Evolutionary conservation across 2,329 filamentous ascomycete genomes (phyloP).

Genomic region (Diaporthe amygdali): DNA sequence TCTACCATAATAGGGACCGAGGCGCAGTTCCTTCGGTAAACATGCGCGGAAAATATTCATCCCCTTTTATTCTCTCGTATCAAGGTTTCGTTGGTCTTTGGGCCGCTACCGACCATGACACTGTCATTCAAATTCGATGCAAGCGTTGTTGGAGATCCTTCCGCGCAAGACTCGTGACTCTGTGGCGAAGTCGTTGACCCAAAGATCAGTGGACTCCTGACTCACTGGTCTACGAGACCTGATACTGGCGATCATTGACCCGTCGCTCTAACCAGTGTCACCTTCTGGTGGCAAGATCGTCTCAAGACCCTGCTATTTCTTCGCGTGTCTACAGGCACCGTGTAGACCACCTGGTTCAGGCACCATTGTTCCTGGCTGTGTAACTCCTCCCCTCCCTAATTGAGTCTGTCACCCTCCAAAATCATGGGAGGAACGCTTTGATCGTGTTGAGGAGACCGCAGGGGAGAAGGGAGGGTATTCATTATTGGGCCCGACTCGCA

Average conservation of each 20-base stretch:
- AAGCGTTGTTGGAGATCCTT: background rate
- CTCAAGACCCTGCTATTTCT: background rate
- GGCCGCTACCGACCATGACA: background rate
- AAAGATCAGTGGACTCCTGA: background rate
- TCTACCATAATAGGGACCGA: background rate
- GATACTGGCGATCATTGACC: background rate
- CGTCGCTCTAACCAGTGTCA: background rate
- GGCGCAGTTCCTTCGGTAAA: background rate
- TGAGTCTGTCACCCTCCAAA: background rate
- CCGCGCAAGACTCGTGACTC: background rate
- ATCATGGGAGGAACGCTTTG: background rate
- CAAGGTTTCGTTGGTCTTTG: background rate
- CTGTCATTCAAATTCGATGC: background rate
- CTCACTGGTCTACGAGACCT: background rate
- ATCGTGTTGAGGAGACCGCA: background rate
- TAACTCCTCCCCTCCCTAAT: too few species aligned
- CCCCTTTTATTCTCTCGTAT: background rate
- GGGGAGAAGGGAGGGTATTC: background rate
- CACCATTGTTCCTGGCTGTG: background rate
- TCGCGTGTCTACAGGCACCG: background rate
- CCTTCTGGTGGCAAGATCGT: background rate
- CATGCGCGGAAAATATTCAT: background rate
- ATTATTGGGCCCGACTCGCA: background rate
- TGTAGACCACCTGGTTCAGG: background rate
- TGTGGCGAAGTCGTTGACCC: background rate